These are phyloP conservation scores for Eucalyptus tenuipes DNA, from an alignment of 345 rosid genomes.

Conservation along the genomic window DNA sequence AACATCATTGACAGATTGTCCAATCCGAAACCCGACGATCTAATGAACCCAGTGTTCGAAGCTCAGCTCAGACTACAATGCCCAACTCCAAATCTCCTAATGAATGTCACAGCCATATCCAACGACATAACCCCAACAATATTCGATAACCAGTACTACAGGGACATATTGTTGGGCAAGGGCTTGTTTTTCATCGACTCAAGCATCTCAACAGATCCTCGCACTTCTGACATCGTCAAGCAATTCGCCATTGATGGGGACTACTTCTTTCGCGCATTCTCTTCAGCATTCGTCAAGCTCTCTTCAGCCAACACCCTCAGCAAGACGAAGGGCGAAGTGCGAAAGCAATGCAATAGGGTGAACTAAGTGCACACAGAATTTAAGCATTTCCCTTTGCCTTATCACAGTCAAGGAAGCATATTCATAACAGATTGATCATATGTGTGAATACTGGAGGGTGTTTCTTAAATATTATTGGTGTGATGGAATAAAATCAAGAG, in stretches of 20 bases:
- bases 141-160: slow-evolving; percentile 13
- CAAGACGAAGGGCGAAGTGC: background rate
- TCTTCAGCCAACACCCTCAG: background rate
- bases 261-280: background rate
- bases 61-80: slow-evolving; percentile 1
- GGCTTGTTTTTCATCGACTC: slow-evolving; percentile 6
- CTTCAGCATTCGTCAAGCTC: slow-evolving; percentile 8
- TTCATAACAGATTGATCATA: background rate
- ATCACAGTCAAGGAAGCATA: background rate
- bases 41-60: background rate
- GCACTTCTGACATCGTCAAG: slow-evolving; percentile 1
- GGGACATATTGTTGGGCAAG: background rate
- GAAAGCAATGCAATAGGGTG: slow-evolving; percentile 1
- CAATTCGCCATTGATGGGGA: background rate
- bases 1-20: slow-evolving; percentile 5
- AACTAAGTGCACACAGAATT: background rate
- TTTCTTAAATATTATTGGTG: background rate
- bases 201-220: background rate
- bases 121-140: slow-evolving; percentile 4
- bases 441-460: background rate
- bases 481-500: background rate
- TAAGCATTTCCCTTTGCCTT: background rate
- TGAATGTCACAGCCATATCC: background rate
- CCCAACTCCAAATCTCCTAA: background rate
- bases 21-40: background rate